These are phyloP conservation scores for Aspergillus ibericus DNA, from an alignment of 2,329 filamentous ascomycete genomes.

Conservation along the genomic window DNA sequence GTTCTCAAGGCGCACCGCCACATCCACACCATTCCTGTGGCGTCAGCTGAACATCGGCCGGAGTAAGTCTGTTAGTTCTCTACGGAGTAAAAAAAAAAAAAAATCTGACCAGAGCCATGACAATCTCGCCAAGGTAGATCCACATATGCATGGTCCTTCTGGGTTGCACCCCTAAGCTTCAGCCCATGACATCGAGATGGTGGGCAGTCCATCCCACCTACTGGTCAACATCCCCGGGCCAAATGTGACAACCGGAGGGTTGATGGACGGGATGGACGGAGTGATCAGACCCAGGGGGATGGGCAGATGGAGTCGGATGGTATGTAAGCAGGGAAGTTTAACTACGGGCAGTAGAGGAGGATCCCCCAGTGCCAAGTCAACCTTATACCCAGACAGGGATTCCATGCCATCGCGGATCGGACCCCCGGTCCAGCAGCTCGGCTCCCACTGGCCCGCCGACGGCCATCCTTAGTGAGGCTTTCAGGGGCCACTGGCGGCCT, in stretches of 20 bases:
- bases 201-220: background rate
- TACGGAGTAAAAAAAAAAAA: background rate
- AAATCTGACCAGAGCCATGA: background rate
- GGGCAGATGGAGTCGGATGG: slow-evolving; percentile 10
- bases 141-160: background rate
- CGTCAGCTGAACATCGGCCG: background rate
- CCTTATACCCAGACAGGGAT: slow-evolving; percentile 19
- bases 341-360: slow-evolving; percentile 12
- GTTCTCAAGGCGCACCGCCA: background rate
- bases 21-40: background rate
- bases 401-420: slow-evolving; percentile 2
- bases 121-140: background rate
- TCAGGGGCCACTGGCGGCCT: slow-evolving; percentile 2
- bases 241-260: background rate
- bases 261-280: slow-evolving; percentile 8
- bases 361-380: slow-evolving; percentile 20
- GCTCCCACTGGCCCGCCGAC: slow-evolving; percentile 6
- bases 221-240: background rate
- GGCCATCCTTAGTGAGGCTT: slow-evolving; percentile 7
- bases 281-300: slow-evolving; percentile 17
- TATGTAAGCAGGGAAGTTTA: background rate
- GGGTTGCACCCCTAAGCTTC: background rate
- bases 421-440: slow-evolving; percentile 1
- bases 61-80: background rate
- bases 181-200: background rate